Evolutionary conservation across 2,329 filamentous ascomycete species (phyloP), one percentile per base, ranked within the genome.

Genomic region (Monosporascus sp.): DNA sequence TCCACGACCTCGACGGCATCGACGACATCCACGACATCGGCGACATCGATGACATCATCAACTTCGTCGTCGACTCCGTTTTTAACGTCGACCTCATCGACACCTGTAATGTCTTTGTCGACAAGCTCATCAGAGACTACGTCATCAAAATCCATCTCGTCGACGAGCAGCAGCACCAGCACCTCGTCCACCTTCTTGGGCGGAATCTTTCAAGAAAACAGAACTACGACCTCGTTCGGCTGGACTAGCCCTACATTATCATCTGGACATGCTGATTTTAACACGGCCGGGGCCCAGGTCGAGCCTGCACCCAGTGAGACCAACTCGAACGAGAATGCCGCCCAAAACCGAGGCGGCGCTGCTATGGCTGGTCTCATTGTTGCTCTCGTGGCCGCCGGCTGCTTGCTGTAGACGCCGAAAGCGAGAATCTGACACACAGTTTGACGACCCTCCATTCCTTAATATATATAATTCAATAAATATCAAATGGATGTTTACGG

Each of bases 171-270:
- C 22, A 43, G 39, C 7, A 18, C 18, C 9, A 20, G n/a, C n/a
- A 52, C 60, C 7, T 58, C 61, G 4, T 52, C 61, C 7, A 54
- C 66, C n/a, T 62, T 70, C 39, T 56, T 64, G 53, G 75, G 74
- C 15, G 79, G 75, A 60, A 72, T 83, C 60, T 83, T 83, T 73
- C 77, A 77, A 52, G 78, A 83, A 69, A 79, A 79, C 52, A 64
- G 64, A 57, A 77, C 71, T 18, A 49, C 56, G 7, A 59, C 48
- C 36, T 50, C 53, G 7, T 48, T 53, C 43, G 60, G 57, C 17
- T 56, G 45, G 48, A 36, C 46, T 17, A 41, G 50, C 17, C 54
- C 60, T 3, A 51, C 63, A 18, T 58, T 65, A 44, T 63, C 62
- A 14, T 61, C 67, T 22, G 63, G 49, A 5, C 43, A 65, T 47